Conservation (phyloP, 2,329 filamentous ascomycete genomes). For the Nannizziopsis arthrosporioides region DNA sequence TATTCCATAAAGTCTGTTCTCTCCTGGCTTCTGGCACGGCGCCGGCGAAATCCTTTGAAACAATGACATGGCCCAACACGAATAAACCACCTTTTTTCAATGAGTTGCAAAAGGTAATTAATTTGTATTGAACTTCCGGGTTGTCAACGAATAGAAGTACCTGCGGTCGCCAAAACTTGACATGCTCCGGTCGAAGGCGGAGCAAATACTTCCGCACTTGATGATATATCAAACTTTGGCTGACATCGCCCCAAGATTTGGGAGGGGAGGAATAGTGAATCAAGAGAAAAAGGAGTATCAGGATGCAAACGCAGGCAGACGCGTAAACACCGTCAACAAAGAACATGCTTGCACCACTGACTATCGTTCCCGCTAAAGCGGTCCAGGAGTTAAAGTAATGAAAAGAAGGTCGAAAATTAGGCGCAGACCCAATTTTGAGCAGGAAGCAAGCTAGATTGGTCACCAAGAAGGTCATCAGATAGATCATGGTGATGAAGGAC, state of each 20-base stretch:
- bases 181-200: conserved; percentile 72
- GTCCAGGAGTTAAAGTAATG: conserved; percentile 83
- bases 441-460: conserved; percentile 81
- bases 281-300: conserved; percentile 66
- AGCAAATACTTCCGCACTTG: conserved; percentile 81
- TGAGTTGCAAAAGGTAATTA: conserved; percentile 86
- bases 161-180: conserved; percentile 87
- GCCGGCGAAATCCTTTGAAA: conserved; percentile 66
- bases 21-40: conserved; percentile 70
- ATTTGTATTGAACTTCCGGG: conserved; percentile 64
- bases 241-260: conserved; percentile 83
- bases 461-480: conserved; percentile 82
- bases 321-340: conserved; percentile 79
- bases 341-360: conserved; percentile 74
- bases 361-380: conserved; percentile 60
- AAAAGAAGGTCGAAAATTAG: conserved; percentile 80
- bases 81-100: conserved; percentile 80
- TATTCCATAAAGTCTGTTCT: conserved; percentile 73
- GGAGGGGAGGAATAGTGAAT: conserved; percentile 79
- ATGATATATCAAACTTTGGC: conserved; percentile 76
- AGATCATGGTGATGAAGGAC: conserved; percentile 81
- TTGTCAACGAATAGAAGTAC: conserved; percentile 76
- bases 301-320: conserved; percentile 57
- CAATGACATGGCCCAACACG: conserved; percentile 77
- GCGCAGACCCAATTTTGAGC: conserved; percentile 73